Evolutionary conservation across 116 monocot species (phyloP).

Genomic region (Phalaenopsis hybrid): DNA sequence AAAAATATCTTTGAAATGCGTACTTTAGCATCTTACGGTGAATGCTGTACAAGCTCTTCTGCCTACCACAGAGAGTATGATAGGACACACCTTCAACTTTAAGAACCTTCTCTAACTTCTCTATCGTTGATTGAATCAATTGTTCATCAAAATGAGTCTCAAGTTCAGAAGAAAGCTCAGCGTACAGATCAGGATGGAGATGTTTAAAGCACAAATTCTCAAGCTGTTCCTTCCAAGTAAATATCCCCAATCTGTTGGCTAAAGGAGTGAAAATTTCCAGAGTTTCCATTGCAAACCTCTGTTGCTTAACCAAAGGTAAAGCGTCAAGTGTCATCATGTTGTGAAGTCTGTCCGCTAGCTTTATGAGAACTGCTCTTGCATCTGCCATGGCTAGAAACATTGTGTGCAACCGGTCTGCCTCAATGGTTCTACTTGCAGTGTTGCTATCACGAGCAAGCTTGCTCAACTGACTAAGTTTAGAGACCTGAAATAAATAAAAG

Average conservation of each 20-base stretch:
- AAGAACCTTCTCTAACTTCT: constrained; percentile 55
- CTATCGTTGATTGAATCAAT: constrained; percentile 49
- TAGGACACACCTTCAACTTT: constrained; percentile 51
- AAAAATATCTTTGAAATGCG: not conserved
- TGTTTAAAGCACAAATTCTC: constrained; percentile 89
- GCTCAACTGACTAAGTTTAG: constrained; percentile 90
- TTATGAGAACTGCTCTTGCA: constrained; percentile 87
- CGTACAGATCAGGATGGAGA: constrained; percentile 57
- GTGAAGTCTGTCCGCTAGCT: constrained; percentile 87
- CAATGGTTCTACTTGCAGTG: constrained; percentile 65
- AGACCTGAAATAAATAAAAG: constrained; percentile 46
- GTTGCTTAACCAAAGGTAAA: constrained; percentile 62
- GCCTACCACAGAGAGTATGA: constrained; percentile 68
- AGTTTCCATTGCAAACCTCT: constrained; percentile 88
- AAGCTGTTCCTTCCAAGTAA: constrained; percentile 79
- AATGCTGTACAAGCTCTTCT: constrained; percentile 89
- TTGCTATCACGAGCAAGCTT: constrained; percentile 92
- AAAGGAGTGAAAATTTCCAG: constrained; percentile 83
- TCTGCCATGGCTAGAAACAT: constrained; percentile 94
- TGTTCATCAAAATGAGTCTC: constrained; percentile 54
- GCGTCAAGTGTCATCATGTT: constrained; percentile 95
- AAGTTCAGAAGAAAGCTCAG: constrained; percentile 56
- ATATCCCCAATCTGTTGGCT: constrained; percentile 77
- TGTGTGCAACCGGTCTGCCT: constrained; percentile 88
- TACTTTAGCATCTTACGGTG: constrained; percentile 87